Percentiles rank a stretch among this genome's conserved stretches.
phyloP scores from a whole-genome alignment of 73 alveolate genomes.

The Tetrahymena borealis region DNA sequence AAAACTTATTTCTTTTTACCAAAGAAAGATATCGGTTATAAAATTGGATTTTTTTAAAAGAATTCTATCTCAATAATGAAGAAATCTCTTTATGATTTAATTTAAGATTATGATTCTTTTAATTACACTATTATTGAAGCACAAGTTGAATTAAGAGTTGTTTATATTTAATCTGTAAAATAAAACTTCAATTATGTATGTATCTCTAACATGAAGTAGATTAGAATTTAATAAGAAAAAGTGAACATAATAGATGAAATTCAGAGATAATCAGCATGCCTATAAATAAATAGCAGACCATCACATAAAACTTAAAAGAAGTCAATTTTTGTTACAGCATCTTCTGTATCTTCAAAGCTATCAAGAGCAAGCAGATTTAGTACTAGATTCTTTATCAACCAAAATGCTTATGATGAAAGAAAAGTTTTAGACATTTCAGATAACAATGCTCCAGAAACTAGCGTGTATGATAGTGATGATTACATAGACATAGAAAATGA shows the following conservation, averaged over 20 bases:
- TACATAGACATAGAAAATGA: not conserved
- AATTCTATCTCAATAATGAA: not conserved
- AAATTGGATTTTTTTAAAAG: not conserved
- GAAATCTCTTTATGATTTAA: not conserved
- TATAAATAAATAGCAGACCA: not conserved
- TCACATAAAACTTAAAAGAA: not conserved
- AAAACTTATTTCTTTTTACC: not conserved
- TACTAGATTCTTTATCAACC: not conserved
- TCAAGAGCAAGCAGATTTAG: not conserved
- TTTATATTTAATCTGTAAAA: not conserved
- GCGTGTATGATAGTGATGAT: not conserved
- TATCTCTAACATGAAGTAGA: not conserved
- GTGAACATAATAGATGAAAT: not conserved
- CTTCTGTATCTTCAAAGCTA: not conserved
- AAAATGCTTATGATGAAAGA: not conserved
- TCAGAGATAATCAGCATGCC: not conserved
- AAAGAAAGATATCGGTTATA: not conserved
- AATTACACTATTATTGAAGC: not conserved
- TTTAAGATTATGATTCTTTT: not conserved
- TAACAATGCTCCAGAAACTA: not conserved
- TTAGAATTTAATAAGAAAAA: not conserved
- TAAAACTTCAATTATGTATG: not conserved
- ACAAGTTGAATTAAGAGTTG: not conserved
- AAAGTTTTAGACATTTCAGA: not conserved
- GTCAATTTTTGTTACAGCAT: not conserved